Evolutionary conservation across 1,284 basidiomycete species (phyloP), one percentile per base, ranked within the genome.

Genomic region (Erythrobasidium hasegawianum): DNA sequence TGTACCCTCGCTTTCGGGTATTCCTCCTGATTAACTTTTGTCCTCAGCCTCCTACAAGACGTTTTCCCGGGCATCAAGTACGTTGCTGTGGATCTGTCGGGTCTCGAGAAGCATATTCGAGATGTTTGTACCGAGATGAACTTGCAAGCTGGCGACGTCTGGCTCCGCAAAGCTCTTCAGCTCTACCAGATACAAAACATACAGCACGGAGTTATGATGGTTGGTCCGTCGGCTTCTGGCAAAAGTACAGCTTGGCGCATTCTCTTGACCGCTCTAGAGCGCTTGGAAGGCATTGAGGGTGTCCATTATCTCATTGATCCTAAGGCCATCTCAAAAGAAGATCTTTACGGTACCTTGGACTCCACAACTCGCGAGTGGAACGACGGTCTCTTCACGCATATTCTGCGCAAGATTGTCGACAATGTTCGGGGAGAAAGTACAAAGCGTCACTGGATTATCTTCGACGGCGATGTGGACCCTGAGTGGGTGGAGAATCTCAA

Each of bases 401-500:
- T 97, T 52, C 81, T 99, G 66, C 87, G 97, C 57, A 97, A 96
- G 79, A 98, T 98, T 70, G 90, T 97, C 64, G 96, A 99, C 76
- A 94, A 98, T 75, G 93, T 97, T 39, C 90, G 96, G 75, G 96
- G 96, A 29, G 97, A 97, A 79, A 96, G 92, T 77, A 83, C 85
- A 27, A 97, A 97, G 81, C 83, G 95, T 20, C 96, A 99, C 77
- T 99, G 96, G 96, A 98, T 99, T 74, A 90, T 99, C 70, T 98
- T 98, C 72, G 96, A 99, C 75, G 96, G 96, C 67, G 96, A 99
- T 76, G 95, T 99, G 57, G 97, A 99, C 81, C 96, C 96, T 0
- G 96, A 99, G 79, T 98, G 96, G 97, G 96, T 99, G 7, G 97
- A 99, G 80, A 99, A 98, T 77, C 81, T 99, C 79, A 99, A 99